Conservation (phyloP, 1,284 basidiomycete species). For the Sanghuangporus baumii region DNA sequence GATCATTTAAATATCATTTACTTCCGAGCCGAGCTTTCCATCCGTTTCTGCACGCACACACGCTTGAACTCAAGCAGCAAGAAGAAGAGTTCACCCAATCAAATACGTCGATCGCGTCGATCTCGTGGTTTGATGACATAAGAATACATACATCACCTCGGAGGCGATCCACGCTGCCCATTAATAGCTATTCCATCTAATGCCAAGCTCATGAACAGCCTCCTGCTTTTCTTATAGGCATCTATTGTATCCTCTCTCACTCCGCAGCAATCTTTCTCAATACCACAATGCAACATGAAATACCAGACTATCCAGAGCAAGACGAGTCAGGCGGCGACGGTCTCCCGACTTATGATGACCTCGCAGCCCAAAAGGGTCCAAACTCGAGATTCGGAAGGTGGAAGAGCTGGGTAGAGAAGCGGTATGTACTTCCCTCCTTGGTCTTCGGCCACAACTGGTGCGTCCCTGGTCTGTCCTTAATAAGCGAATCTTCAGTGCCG, state of each 20-base stretch:
- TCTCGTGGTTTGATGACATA: neutral
- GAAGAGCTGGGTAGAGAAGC: slow-evolving; percentile 81
- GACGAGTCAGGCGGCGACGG: slow-evolving; percentile 53
- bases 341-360: slow-evolving; percentile 72
- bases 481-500: slow-evolving; percentile 49
- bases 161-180: neutral
- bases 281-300: neutral
- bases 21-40: neutral
- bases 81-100: neutral
- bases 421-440: slow-evolving; percentile 34
- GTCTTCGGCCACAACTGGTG: neutral
- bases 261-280: neutral
- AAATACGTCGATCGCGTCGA: neutral
- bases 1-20: neutral
- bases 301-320: slow-evolving; percentile 38
- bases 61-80: neutral
- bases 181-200: neutral
- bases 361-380: slow-evolving; percentile 63
- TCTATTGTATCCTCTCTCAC: neutral
- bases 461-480: neutral
- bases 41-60: neutral
- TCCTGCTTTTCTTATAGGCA: neutral
- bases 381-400: slow-evolving; percentile 81
- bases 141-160: neutral
- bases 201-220: neutral